Evolutionary conservation across 768 basidiomycete species (phyloP).

Genomic region (Arthromyces matolae): DNA sequence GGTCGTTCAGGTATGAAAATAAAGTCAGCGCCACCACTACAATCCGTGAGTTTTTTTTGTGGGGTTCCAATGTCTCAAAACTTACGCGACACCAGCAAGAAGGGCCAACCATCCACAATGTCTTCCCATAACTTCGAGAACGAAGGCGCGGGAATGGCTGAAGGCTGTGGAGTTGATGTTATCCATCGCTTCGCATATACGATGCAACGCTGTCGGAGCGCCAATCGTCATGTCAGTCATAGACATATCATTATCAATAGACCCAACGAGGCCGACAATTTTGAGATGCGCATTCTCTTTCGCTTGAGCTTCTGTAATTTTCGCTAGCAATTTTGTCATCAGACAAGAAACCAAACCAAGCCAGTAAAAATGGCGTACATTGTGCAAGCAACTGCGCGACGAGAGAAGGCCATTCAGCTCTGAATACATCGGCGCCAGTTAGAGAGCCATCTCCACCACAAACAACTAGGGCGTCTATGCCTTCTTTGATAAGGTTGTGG

Average conservation of each 20-base stretch:
- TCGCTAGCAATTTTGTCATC: slow-evolving; percentile 35
- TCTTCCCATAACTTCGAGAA: slow-evolving; percentile 98
- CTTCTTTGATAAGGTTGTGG: slow-evolving; percentile 89
- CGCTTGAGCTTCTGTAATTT: slow-evolving; percentile 73
- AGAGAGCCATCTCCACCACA: slow-evolving; percentile 97
- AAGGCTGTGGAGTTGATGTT: slow-evolving; percentile 96
- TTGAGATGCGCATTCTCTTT: slow-evolving; percentile 77
- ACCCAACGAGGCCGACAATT: slow-evolving; percentile 98
- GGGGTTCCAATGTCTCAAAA: slow-evolving; percentile 6
- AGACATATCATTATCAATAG: slow-evolving; percentile 99
- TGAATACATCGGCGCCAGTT: slow-evolving; percentile 92
- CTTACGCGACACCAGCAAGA: slow-evolving; percentile 84
- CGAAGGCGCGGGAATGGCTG: slow-evolving; percentile 96
- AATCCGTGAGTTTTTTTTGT: background rate
- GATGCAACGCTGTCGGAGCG: slow-evolving; percentile 89
- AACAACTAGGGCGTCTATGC: slow-evolving; percentile 94
- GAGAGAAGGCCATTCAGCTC: slow-evolving; percentile 92
- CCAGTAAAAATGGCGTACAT: slow-evolving; percentile 36
- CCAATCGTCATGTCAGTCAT: slow-evolving; percentile 97
- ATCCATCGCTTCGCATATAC: slow-evolving; percentile 97
- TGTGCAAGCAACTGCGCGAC: slow-evolving; percentile 61
- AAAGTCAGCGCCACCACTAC: slow-evolving; percentile 88
- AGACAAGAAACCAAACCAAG: background rate
- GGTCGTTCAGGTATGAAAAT: slow-evolving; percentile 97
- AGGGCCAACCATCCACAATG: slow-evolving; percentile 99